Conservation (phyloP, 1,284 basidiomycete genomes). For the Omphalotus olearius region DNA sequence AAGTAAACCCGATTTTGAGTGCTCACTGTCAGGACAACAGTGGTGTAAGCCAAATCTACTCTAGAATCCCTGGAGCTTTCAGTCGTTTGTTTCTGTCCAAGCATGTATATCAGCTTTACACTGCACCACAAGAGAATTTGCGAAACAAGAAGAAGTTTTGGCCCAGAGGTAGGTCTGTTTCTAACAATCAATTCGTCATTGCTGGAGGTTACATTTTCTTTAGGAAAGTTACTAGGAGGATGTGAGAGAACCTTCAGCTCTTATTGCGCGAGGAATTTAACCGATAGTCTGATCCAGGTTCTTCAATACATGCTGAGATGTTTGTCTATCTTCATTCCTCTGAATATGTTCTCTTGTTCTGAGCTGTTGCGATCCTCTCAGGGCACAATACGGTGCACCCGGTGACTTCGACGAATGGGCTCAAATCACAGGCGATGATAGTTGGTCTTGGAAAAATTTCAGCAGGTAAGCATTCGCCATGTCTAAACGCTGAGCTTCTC, state of each 20-base stretch:
- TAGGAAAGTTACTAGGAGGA: constrained; percentile 65
- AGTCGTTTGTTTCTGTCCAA: constrained; percentile 29
- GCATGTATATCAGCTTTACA: constrained; percentile 51
- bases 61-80: constrained; percentile 39
- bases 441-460: constrained; percentile 61
- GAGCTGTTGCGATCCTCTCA: constrained; percentile 21
- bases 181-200: neutral
- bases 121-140: constrained; percentile 50
- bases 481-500: too few relatives aligned
- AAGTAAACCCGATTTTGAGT: neutral
- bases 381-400: constrained; percentile 65
- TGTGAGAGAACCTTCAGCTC: constrained; percentile 38
- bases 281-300: constrained; percentile 35
- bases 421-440: constrained; percentile 44
- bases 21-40: constrained; percentile 19
- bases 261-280: neutral
- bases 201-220: neutral
- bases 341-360: neutral
- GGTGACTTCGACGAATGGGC: constrained; percentile 72
- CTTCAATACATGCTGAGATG: constrained; percentile 67
- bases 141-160: constrained; percentile 44
- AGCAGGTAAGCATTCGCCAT: constrained; percentile 30
- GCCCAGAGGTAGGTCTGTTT: constrained; percentile 49
- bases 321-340: constrained; percentile 21
- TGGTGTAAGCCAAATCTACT: constrained; percentile 31